These are phyloP conservation scores for Tuber borchii DNA, from an alignment of 495 filamentous ascomycete genomes.

Conservation along the genomic window DNA sequence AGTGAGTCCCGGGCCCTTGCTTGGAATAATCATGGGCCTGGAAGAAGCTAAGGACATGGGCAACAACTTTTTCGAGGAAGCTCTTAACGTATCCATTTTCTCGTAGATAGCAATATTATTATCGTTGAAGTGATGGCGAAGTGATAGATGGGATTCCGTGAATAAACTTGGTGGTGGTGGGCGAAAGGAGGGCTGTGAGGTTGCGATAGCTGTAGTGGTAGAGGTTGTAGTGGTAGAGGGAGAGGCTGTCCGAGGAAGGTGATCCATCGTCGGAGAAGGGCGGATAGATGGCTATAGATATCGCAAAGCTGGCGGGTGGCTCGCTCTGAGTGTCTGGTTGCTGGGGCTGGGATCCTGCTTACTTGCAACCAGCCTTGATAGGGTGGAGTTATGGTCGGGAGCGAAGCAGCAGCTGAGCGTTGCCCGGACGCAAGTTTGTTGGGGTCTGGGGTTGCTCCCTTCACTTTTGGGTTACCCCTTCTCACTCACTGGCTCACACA, in stretches of 20 bases:
- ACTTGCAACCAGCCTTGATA: background rate
- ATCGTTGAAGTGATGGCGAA: background rate
- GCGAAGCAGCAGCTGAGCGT: conserved; percentile 1
- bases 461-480: background rate
- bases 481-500: background rate
- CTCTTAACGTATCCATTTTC: background rate
- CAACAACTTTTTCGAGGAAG: conserved; percentile 28
- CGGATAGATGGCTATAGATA: background rate
- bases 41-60: conserved; percentile 23
- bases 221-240: background rate
- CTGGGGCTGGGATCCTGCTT: conserved; percentile 2
- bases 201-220: background rate
- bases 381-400: background rate
- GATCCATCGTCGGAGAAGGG: background rate
- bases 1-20: conserved; percentile 17
- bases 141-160: background rate
- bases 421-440: background rate
- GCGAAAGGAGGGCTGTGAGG: background rate
- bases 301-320: background rate
- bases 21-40: conserved; percentile 37
- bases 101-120: conserved; percentile 1
- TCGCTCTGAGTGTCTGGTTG: background rate
- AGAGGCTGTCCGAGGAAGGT: background rate
- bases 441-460: background rate
- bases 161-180: background rate